Conservation (phyloP, 2,329 filamentous ascomycete genomes). For the Chaetomium strumarium region DNA sequence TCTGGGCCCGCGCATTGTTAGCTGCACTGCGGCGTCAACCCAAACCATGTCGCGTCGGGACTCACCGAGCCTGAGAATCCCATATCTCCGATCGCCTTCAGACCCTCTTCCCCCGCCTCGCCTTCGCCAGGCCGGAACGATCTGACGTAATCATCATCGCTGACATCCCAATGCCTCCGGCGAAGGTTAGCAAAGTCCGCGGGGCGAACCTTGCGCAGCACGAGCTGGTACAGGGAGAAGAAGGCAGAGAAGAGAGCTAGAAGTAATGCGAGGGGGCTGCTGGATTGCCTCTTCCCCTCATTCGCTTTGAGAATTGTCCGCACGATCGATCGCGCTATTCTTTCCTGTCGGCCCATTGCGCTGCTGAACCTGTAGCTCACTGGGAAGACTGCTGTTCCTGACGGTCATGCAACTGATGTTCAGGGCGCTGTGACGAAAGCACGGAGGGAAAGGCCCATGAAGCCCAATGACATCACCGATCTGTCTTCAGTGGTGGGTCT, state of each 20-base stretch:
- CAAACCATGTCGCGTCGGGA: neutral
- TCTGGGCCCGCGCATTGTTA: conserved; percentile 35
- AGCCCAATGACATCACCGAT: too few relatives aligned
- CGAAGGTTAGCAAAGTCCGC: conserved; percentile 47
- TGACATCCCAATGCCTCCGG: conserved; percentile 32
- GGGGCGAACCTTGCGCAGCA: conserved; percentile 40
- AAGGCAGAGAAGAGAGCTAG: conserved; percentile 40
- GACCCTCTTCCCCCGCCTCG: conserved; percentile 31
- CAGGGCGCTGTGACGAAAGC: neutral
- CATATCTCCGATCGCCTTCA: conserved; percentile 59
- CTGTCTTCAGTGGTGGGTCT: too few relatives aligned
- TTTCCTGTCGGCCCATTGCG: conserved; percentile 27
- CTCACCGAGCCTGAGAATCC: conserved; percentile 64
- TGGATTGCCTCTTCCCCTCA: conserved; percentile 26
- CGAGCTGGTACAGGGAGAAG: conserved; percentile 47
- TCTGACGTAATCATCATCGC: conserved; percentile 34
- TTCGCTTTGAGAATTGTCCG: conserved; percentile 31
- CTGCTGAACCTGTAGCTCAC: neutral
- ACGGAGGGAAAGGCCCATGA: too few relatives aligned
- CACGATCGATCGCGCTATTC: conserved; percentile 38
- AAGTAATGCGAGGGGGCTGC: conserved; percentile 36
- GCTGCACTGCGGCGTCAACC: neutral
- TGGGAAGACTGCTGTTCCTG: neutral
- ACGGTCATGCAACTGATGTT: neutral
- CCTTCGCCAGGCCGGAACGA: conserved; percentile 44